Base-by-base conservation (phyloP, 23 red algal genomes). In the Agarophyton chilense region DNA sequence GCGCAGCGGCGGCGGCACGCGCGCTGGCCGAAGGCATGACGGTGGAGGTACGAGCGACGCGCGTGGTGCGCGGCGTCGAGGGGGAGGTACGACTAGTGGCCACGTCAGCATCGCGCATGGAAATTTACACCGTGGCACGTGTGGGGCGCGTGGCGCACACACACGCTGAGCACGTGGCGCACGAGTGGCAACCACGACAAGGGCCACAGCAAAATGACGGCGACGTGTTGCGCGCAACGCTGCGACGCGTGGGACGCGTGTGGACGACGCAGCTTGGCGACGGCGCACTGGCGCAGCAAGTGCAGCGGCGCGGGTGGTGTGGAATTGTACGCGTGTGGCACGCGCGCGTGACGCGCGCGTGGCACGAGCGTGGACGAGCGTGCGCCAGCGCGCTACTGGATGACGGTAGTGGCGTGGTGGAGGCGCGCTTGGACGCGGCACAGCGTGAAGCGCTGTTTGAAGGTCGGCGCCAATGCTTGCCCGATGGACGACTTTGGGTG, bases 301-400 rank as follows among this genome's bases (percentile, higher is more conserved):
- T n/a, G n/a, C n/a, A n/a, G n/a, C n/a, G n/a, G 62, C 56, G 56
- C 26, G 56, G 2, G 65, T 44, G 2, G 65, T 44, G 65, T 42
- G 65, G 56, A 61, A 61, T 61, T 61, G 56, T 61, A 24, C 56
- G 56, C 56, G 56, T 61, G 56, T 47, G 44, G 44, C 44, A 47
- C 44, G 44, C 44, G 44, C 44, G 44, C 6, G 7, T 47, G 44
- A 12, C 44, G 22, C 36, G 65, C 65, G 35, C 33, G 34, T 72
- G 65, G 14, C 13, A 28, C 34, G 65, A 16, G 65, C 65, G 65
- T 28, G 35, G 56, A 31, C 56, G 9, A 12, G 35, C 6, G 65
- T 28, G 35, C 65, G 65, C 39, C 34, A 1, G 33, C 35, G 34
- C 65, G 65, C 65, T 2, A 12, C 35, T 72, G 65, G 34, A 19